Base-by-base conservation (phyloP, 2,329 filamentous ascomycete species). In the Pseudocercospora macadamiae region DNA sequence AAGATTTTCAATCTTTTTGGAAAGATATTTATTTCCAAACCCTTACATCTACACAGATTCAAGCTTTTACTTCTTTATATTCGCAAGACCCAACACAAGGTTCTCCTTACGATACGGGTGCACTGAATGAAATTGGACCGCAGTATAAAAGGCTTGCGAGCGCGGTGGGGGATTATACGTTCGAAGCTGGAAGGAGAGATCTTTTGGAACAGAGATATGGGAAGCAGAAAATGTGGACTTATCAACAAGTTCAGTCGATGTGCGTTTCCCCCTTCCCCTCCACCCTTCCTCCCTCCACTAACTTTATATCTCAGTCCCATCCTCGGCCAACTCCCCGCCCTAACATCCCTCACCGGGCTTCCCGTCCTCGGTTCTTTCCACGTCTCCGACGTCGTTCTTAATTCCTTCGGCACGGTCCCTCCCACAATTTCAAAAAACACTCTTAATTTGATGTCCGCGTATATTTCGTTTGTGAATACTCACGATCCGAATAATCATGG, bases 291-390 rank as follows among this genome's bases (percentile, higher is more conserved):
- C n/a, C n/a, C 32, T 12, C 10, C 8, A 34, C 8, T 34, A 9
- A 34, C 32, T 34, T 2, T 3, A 3, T 9, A 9, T 34, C n/a
- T n/a, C 32, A 34, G 32, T 0, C 83, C 85, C 0, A 84, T 89
- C 1, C 86, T 90, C 12, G 59, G 80, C 3, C 86, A 89, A 71
- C 81, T 93, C 18, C 70, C 79, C 7, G 55, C 68, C 74, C 81
- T 93, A 1, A 76, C 86, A 0, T 87, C 91, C 74, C 74, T 88
- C 76, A 85, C 87, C 68, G 86, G 87, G 9, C 87, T 85, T 0
- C 87, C 90, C 0, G 74, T 93, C 51, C 73, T 93, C 0, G 90
- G 90, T 21, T 93, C 89, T 0, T 89, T 91, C 74, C 90, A 95
- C 71, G 61, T 36, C 19, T 86, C 83, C 58, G 87, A 87, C 0